Conservation (phyloP, 768 basidiomycete genomes). For the Mycena chlorophos region DNA sequence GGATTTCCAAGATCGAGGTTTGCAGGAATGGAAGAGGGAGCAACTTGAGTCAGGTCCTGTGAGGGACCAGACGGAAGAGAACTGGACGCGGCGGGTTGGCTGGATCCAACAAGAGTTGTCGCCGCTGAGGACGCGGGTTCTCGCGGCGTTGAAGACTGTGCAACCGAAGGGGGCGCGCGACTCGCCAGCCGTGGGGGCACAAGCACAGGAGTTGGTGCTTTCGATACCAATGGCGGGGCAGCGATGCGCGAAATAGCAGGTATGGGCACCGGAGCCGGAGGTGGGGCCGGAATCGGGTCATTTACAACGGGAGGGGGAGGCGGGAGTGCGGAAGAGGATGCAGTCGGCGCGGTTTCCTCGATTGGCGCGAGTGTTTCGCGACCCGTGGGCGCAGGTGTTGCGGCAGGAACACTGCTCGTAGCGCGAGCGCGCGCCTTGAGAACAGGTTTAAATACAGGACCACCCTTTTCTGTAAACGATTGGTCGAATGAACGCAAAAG, state of each 20-base stretch:
- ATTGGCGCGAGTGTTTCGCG: slow-evolving; percentile 1
- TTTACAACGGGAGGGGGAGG: slow-evolving; percentile 13
- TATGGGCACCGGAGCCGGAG: not conserved
- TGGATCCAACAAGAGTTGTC: not conserved
- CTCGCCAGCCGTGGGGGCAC: too few species aligned
- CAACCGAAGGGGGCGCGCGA: not conserved
- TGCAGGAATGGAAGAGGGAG: not conserved
- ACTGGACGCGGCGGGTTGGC: not conserved
- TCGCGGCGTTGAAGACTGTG: not conserved
- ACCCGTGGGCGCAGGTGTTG: slow-evolving; percentile 8
- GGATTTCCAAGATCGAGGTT: slow-evolving; percentile 3
- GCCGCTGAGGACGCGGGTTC: not conserved
- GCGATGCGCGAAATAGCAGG: not conserved
- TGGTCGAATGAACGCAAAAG: slow-evolving; percentile 9
- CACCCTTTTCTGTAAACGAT: slow-evolving; percentile 61
- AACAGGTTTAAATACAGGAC: slow-evolving; percentile 68
- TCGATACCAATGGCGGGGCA: not conserved
- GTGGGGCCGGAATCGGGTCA: not conserved
- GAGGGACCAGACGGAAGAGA: not conserved
- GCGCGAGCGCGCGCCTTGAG: slow-evolving; percentile 54
- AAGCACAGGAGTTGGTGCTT: not conserved
- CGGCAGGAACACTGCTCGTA: slow-evolving; percentile 24
- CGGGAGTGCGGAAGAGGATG: not conserved
- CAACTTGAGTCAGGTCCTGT: not conserved
- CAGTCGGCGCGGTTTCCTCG: slow-evolving; percentile 1